Base-by-base conservation (phyloP, 345 rosid species). In the Turritis glabra region DNA sequence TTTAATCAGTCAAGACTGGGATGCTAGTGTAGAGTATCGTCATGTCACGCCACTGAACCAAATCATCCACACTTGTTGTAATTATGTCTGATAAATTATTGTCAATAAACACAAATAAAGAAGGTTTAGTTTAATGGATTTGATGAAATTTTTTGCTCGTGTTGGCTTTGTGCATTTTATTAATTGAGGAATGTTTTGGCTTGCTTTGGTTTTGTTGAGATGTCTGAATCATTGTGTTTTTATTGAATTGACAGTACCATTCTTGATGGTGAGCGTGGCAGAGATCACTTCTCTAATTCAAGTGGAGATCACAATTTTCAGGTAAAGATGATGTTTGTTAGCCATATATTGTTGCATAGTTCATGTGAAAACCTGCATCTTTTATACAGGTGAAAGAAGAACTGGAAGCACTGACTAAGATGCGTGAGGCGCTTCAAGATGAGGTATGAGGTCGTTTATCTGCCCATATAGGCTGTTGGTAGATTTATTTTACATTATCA, bases 311-410 rank as follows among this genome's bases (percentile, higher is more conserved):
- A 72, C 44, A 25, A 50, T 75, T 81, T 79, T 75, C 84, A 82
- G 88, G 98, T 88, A 81, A 74, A 69, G 52, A 62, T 43, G 18
- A 25, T 76, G 13, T 33, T 26, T 44, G 11, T 15, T 44, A 32
- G 32, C 43, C 71, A 6, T 35, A 26, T 27, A 48, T 62, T 18
- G 10, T 29, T 60, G 40, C 64, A 50, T 65, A 50, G 30, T 57
- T 40, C 26, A 59, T 58, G 29, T 48, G 25, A 72, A 12, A 66
- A 40, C 40, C 18, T 13, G 37, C 4, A 4, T 26, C 46, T 27
- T 35, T 35, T 81, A 48, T 33, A 67, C 84, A 90, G 98, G 83
- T 78, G 52, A 87, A 86, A 80, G 87, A 84, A 29, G 77, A 83
- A 47, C 51, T 94, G 35, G 92, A 87, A 44, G 61, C 72, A 55